Evolutionary conservation across 805 yeast species (phyloP).

Genomic region (Myxozyma monticola): DNA sequence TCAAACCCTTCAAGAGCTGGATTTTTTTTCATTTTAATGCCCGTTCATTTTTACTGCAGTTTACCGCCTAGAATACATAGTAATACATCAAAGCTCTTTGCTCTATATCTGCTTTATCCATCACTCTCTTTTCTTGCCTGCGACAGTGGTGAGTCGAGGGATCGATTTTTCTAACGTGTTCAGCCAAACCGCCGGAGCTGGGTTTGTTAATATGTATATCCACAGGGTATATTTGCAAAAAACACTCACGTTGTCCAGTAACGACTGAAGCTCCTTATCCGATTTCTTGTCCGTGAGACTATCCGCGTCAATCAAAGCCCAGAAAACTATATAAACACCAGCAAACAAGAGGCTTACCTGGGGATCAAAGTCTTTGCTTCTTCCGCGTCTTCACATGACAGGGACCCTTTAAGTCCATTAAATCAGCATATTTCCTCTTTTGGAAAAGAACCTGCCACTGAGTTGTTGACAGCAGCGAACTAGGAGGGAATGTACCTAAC

Average conservation of each 20-base stretch:
- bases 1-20: no score
- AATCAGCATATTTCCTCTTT: neutral
- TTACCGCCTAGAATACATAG: no score
- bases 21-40: no score
- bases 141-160: no score
- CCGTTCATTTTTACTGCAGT: no score
- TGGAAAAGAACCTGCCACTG: neutral
- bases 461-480: neutral
- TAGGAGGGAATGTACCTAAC: constrained; percentile 42
- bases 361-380: constrained; percentile 96
- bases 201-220: neutral
- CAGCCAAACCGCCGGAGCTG: neutral
- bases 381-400: constrained; percentile 94
- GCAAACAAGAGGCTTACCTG: constrained; percentile 18
- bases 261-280: constrained; percentile 82
- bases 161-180: no score
- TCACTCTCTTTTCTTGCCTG: no score
- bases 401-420: constrained; percentile 51
- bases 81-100: no score
- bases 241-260: constrained; percentile 79
- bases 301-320: neutral
- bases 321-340: neutral
- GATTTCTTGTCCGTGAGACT: constrained; percentile 77
- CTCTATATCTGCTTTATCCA: no score
- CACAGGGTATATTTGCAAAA: neutral